Conservation (phyloP, 129 eudicot species). For the Silybum marianum region DNA sequence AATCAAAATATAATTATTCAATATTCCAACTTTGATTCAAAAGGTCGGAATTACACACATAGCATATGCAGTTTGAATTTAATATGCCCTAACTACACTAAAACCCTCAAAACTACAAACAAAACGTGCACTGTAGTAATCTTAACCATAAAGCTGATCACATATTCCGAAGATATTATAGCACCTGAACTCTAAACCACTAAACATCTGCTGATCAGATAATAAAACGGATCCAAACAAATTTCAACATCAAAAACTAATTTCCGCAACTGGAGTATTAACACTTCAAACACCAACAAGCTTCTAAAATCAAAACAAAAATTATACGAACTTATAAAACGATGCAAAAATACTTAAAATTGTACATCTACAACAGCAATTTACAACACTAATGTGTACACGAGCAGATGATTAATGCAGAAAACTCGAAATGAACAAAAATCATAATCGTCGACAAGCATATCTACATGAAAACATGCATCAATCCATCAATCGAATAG, state of each 20-base stretch:
- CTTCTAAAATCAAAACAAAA: not conserved
- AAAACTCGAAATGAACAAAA: not conserved
- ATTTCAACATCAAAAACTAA: not conserved
- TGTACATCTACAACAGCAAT: too few relatives aligned
- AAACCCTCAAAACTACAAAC: conserved; percentile 1
- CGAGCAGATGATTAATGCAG: too few relatives aligned
- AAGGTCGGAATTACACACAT: not conserved
- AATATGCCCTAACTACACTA: not conserved
- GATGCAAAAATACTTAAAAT: too few relatives aligned
- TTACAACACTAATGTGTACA: not conserved
- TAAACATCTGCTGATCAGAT: not conserved
- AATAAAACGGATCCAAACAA: not conserved
- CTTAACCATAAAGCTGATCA: not conserved
- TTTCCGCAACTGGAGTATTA: not conserved
- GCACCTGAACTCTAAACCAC: not conserved
- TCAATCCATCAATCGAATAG: too few relatives aligned
- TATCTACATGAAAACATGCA: not conserved
- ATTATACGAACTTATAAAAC: too few relatives aligned
- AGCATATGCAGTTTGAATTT: not conserved
- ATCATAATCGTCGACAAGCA: not conserved
- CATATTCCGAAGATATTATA: not conserved
- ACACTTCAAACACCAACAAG: not conserved
- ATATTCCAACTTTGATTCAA: not conserved
- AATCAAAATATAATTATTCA: not conserved
- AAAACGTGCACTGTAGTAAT: not conserved